These are phyloP conservation scores for Fusarium setosum DNA, from an alignment of 2,329 filamentous ascomycete species.

Conservation along the genomic window DNA sequence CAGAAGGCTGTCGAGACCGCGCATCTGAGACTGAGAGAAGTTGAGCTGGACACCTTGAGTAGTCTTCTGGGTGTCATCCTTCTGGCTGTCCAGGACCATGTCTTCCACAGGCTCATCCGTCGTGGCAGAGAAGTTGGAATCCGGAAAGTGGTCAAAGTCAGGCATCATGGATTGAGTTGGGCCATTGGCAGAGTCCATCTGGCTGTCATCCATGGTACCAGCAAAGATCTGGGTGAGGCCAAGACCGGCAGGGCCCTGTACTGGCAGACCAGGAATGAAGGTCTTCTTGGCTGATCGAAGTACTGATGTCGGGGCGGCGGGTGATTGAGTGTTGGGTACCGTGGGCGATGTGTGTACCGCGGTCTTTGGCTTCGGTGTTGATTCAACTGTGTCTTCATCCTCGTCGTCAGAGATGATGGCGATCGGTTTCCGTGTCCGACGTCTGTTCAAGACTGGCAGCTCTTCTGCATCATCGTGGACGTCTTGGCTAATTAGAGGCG, in stretches of 20 bases:
- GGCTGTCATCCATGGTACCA: slow-evolving; percentile 82
- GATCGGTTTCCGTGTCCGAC: slow-evolving; percentile 62
- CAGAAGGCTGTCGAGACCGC: slow-evolving; percentile 68
- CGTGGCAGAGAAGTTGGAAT: slow-evolving; percentile 71
- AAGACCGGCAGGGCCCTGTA: slow-evolving; percentile 70
- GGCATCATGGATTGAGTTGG: slow-evolving; percentile 65
- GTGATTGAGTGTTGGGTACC: slow-evolving; percentile 58
- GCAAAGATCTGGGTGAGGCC: slow-evolving; percentile 92
- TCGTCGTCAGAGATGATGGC: slow-evolving; percentile 73
- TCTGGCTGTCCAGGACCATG: slow-evolving; percentile 60
- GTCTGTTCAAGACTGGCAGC: slow-evolving; percentile 54
- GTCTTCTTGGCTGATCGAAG: slow-evolving; percentile 76
- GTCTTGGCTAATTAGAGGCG: slow-evolving; percentile 54
- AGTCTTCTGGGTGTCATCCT: slow-evolving; percentile 47
- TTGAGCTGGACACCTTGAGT: slow-evolving; percentile 64
- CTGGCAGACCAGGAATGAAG: slow-evolving; percentile 76
- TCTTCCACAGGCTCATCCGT: slow-evolving; percentile 66
- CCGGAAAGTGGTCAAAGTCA: slow-evolving; percentile 65
- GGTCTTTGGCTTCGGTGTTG: slow-evolving; percentile 62
- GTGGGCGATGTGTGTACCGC: slow-evolving; percentile 55
- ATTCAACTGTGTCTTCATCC: slow-evolving; percentile 58
- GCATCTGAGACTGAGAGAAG: slow-evolving; percentile 70
- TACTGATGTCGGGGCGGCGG: slow-evolving; percentile 70
- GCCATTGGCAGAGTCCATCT: slow-evolving; percentile 47
- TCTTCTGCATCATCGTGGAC: slow-evolving; percentile 47